Conservation (phyloP, 257 asterid species). For the Salvia miltiorrhiza region DNA sequence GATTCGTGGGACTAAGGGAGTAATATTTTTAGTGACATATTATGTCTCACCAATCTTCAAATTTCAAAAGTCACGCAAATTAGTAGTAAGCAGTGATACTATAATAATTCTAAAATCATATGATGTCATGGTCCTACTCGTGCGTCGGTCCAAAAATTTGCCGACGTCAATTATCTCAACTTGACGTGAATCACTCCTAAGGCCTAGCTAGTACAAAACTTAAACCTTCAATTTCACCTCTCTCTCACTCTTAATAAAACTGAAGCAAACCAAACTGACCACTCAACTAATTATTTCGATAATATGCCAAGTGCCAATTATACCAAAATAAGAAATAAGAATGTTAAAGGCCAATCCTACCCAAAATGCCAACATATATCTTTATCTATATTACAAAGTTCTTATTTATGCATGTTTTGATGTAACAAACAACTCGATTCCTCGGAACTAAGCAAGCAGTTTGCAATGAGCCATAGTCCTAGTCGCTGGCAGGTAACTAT, state of each 20-base stretch:
- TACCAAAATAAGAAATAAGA: background rate
- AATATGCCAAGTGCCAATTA: background rate
- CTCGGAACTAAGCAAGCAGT: slow-evolving; percentile 5
- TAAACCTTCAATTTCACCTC: slow-evolving; percentile 19
- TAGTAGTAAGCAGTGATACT: too few species aligned
- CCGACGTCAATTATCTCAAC: slow-evolving; percentile 3
- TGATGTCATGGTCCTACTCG: background rate
- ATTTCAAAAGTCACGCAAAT: too few species aligned
- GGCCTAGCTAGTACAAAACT: too few species aligned
- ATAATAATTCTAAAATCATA: background rate
- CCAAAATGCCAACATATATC: background rate
- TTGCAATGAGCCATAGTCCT: background rate
- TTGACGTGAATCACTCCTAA: too few species aligned
- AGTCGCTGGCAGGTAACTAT: slow-evolving; percentile 50
- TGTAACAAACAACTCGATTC: slow-evolving; percentile 18
- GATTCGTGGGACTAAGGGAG: too few species aligned
- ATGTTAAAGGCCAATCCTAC: background rate
- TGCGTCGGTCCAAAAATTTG: background rate
- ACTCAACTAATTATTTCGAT: slow-evolving; percentile 31
- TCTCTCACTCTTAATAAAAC: background rate
- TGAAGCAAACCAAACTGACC: slow-evolving; percentile 22
- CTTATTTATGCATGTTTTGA: background rate
- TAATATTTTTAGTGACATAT: too few species aligned
- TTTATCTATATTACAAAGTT: background rate
- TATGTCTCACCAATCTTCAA: too few species aligned